phyloP scores from a whole-genome alignment of 768 basidiomycete species.

The Podaxis sp. region DNA sequence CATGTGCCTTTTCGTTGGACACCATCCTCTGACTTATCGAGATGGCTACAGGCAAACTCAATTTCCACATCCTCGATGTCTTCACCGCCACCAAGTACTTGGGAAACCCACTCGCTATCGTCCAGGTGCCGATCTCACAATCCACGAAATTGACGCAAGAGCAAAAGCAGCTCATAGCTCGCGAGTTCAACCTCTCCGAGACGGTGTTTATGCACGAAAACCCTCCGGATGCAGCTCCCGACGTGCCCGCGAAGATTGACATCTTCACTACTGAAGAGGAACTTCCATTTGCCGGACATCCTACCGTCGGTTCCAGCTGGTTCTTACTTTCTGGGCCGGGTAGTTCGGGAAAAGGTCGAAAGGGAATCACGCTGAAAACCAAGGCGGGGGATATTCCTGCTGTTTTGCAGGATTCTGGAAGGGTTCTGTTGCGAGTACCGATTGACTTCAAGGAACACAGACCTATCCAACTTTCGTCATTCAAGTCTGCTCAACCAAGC shows the following conservation, averaged over 20 bases:
- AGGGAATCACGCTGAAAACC: constrained; percentile 27
- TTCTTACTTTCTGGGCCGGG: constrained; percentile 26
- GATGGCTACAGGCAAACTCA: constrained; percentile 10
- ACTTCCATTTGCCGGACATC: constrained; percentile 43
- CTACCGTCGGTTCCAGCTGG: constrained; percentile 40
- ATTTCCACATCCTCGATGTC: constrained; percentile 32
- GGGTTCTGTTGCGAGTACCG: constrained; percentile 33
- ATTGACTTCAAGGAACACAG: constrained; percentile 37
- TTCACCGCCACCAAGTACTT: constrained; percentile 35
- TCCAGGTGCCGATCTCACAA: constrained; percentile 26
- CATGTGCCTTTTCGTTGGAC: background rate
- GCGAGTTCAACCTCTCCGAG: constrained; percentile 47
- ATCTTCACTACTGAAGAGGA: constrained; percentile 37
- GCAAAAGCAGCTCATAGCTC: constrained; percentile 39
- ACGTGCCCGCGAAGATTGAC: constrained; percentile 27
- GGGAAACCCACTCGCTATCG: constrained; percentile 43
- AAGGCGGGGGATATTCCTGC: constrained; percentile 41
- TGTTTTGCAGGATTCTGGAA: constrained; percentile 16
- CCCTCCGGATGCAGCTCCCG: constrained; percentile 5
- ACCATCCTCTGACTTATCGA: background rate
- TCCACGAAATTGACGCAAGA: constrained; percentile 23
- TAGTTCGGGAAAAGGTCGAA: constrained; percentile 12
- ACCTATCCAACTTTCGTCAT: constrained; percentile 18
- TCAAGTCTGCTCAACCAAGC: constrained; percentile 25
- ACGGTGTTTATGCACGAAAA: constrained; percentile 40